phyloP scores from a whole-genome alignment of 495 filamentous ascomycete species.

The Recurvomyces mirabilis region DNA sequence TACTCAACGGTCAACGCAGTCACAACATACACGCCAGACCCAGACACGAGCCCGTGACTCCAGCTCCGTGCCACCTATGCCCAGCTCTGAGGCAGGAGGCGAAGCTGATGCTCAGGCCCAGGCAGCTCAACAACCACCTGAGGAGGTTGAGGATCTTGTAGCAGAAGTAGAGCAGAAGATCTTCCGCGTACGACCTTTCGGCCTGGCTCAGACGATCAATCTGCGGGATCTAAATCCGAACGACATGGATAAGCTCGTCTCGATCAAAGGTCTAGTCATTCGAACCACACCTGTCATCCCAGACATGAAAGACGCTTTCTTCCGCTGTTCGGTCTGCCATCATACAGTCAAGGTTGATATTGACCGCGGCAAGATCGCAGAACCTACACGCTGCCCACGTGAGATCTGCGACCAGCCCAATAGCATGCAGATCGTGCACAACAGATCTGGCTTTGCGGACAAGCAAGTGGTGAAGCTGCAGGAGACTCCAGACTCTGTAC shows the following conservation, averaged over 20 bases:
- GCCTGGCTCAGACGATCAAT: conserved; percentile 77
- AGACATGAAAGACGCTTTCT: conserved; percentile 93
- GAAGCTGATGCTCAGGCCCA: conserved; percentile 15
- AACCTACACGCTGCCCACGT: conserved; percentile 83
- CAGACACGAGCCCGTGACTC: conserved; percentile 32
- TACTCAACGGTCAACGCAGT: conserved; percentile 44
- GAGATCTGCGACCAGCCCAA: conserved; percentile 74
- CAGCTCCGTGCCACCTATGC: conserved; percentile 64
- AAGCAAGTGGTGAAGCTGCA: conserved; percentile 99
- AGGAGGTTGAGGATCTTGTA: conserved; percentile 48
- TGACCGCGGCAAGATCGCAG: conserved; percentile 90
- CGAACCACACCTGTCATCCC: conserved; percentile 91
- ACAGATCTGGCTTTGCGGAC: conserved; percentile 86
- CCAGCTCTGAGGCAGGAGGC: conserved; percentile 54
- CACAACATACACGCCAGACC: conserved; percentile 38
- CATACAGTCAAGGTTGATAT: conserved; percentile 83
- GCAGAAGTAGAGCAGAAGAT: conserved; percentile 54
- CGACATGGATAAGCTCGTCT: conserved; percentile 79
- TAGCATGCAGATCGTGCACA: conserved; percentile 97
- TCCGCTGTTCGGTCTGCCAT: conserved; percentile 84
- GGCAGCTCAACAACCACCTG: conserved; percentile 6
- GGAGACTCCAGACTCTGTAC: conserved; percentile 89
- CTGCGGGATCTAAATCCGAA: conserved; percentile 90
- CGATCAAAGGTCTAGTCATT: conserved; percentile 93
- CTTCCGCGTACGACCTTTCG: conserved; percentile 82